Evolutionary conservation across 2,329 filamentous ascomycete genomes (phyloP), one percentile per base, ranked within the genome.

Genomic region (Simplicillium sp.): DNA sequence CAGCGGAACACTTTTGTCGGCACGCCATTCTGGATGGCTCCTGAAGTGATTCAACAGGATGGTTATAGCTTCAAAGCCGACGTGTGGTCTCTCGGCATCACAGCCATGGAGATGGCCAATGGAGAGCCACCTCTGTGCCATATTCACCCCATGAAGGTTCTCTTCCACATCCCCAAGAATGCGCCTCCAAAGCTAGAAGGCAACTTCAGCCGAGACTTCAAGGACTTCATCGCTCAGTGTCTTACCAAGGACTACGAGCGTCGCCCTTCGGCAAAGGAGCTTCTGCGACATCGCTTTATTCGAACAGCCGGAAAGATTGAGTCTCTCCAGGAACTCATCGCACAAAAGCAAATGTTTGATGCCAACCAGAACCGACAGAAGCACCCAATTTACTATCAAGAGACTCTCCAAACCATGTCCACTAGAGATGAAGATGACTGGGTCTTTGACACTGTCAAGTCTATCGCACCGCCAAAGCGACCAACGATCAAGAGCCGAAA

Each of bases 1-100:
- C 88, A 96, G 61, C 80, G 92, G 41, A 90, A 97, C 62, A 98
- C 92, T 0, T 97, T 98, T 55, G 92, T 98, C 15, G 92, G 92
- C 15, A 97, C 90, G 0, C 92, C 92, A 0, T 95, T 94, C 57
- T 95, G 88, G 88, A 94, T 95, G 88, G 88, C 88, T 1, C 88
- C 88, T 2, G 88, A 95, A 57, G 88, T 95, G 29, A 95, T 95
- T 50, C 83, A 94, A 59, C 87, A 94, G 62, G 79, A 86, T 48
- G 77, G 75, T 13, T 80, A 80, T 47, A 87, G 90, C 59, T 92
- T 87, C 67, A 92, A 92, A 62, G 88, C 88, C 6, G 88, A 95
- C 55, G 88, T 95, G 43, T 95, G 88, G 88, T 94, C 87, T 0
- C 65, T 95, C 35, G 88, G 88, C 7, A 94, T 95, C 53, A 94